These are phyloP conservation scores for Potentilla sterilis DNA, from an alignment of 306 rosid genomes.

Conservation along the genomic window DNA sequence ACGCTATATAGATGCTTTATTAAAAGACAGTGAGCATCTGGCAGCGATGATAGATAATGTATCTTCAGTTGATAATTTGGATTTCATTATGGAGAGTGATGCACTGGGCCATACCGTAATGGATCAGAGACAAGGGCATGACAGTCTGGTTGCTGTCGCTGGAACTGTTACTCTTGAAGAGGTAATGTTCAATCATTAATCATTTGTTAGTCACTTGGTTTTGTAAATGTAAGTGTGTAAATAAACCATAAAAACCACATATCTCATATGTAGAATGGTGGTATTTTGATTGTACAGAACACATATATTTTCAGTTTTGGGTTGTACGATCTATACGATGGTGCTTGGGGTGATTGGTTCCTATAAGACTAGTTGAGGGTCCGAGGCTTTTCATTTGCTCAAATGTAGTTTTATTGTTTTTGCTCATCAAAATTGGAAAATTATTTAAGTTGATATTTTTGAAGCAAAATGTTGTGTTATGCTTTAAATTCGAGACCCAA, in stretches of 20 bases:
- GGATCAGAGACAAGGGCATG: conserved; percentile 99
- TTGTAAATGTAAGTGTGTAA: background rate
- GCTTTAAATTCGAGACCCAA: background rate
- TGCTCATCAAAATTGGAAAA: background rate
- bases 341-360: background rate
- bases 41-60: conserved; percentile 99
- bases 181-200: conserved; percentile 39
- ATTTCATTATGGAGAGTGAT: conserved; percentile 98
- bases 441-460: background rate
- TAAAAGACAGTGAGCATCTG: conserved; percentile 95
- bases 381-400: background rate
- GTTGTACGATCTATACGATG: background rate
- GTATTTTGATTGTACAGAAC: background rate
- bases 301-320: background rate
- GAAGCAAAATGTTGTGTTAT: background rate
- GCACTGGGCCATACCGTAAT: conserved; percentile 91
- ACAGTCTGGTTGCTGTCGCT: conserved; percentile 86
- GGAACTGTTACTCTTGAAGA: conserved; percentile 93
- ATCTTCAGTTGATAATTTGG: conserved; percentile 98
- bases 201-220: conserved; percentile 6
- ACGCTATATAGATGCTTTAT: conserved; percentile 89
- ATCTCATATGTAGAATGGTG: background rate
- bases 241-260: background rate
- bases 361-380: background rate
- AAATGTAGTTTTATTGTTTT: background rate